Percentiles rank a stretch among this genome's conserved stretches.
Evolutionary conservation across 2,329 filamentous ascomycete species (phyloP).

Genomic region (Hymenoscyphus scutula): DNA sequence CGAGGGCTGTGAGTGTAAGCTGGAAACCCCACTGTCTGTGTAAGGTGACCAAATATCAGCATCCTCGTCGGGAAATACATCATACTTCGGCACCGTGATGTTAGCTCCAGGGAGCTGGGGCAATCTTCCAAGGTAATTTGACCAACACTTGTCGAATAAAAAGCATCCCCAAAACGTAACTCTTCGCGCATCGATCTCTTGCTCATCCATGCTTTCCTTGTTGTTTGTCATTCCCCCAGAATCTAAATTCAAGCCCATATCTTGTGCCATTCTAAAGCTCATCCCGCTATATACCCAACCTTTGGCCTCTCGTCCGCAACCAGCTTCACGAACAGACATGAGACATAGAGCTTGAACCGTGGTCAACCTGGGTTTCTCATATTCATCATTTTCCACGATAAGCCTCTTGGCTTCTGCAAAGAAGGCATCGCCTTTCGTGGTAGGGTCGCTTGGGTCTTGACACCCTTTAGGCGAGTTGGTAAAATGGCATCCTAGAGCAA

Average conservation of each 20-base stretch:
- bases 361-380: constrained; percentile 81
- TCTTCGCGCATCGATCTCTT: constrained; percentile 82
- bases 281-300: constrained; percentile 99
- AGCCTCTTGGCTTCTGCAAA: constrained; percentile 90
- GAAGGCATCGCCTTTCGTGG: constrained; percentile 92
- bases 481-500: constrained; percentile 91
- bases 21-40: constrained; percentile 76
- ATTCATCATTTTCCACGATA: constrained; percentile 87
- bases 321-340: constrained; percentile 95
- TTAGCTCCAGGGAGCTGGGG: constrained; percentile 80
- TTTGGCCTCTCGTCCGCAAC: constrained; percentile 89
- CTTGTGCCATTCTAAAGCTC: constrained; percentile 96
- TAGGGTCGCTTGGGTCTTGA: constrained; percentile 67
- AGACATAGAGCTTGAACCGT: constrained; percentile 91
- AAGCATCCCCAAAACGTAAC: constrained; percentile 98
- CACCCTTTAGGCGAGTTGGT: constrained; percentile 73
- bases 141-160: constrained; percentile 98
- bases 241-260: constrained; percentile 88
- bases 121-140: constrained; percentile 89
- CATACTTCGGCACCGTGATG: constrained; percentile 82
- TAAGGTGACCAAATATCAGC: constrained; percentile 83
- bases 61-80: constrained; percentile 88
- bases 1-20: constrained; percentile 72
- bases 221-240: constrained; percentile 63
- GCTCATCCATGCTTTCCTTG: constrained; percentile 63